Base-by-base conservation (phyloP, 1,284 basidiomycete species). In the Fomitiporia mediterranea region DNA sequence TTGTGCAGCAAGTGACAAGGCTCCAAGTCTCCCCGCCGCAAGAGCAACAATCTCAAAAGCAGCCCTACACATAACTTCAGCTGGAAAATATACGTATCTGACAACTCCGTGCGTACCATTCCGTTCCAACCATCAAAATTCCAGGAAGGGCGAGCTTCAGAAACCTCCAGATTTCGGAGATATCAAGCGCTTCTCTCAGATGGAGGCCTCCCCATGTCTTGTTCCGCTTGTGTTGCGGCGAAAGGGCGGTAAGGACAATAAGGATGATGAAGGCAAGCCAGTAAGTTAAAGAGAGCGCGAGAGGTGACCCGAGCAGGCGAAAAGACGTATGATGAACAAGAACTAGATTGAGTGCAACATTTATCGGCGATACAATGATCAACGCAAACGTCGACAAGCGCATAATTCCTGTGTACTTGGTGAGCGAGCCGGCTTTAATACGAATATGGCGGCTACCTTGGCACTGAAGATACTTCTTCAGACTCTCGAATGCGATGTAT, bases 1-100 rank as follows among this genome's bases (percentile, higher is more conserved):
- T 65, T 91, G 87, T 1, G 85, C 85, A 3, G 84, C 86, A 17
- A 90, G 74, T 1, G 86, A 72, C 35, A 85, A 66, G n/a, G 77
- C 64, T 7, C 86, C 86, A 1, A 91, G 72, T 19, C 80, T 73
- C 15, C 85, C 86, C 7, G 88, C 87, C n/a, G 84, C 84, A 19
- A 89, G 70, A 3, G 86, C 87, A 5, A 89, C 88, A 39, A 89
- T 88, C 65, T 90, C 86, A 61, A 89, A 89, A 0, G 86, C 86
- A 43, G 83, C 83, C 85, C 85, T 88, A 52, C 43, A 42, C 49
- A 35, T 47, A 49, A n/a, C 57, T 42, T 51, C 15, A 54, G 27
- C 21, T 37, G n/a, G 38, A 35, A 32, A 49, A n/a, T 46, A 44
- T 38, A n/a, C 37, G 21, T 38, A 23, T 21, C 28, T 39, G 13